Base-by-base conservation (phyloP, 2,329 filamentous ascomycete genomes). In the Hysterium pulicare region DNA sequence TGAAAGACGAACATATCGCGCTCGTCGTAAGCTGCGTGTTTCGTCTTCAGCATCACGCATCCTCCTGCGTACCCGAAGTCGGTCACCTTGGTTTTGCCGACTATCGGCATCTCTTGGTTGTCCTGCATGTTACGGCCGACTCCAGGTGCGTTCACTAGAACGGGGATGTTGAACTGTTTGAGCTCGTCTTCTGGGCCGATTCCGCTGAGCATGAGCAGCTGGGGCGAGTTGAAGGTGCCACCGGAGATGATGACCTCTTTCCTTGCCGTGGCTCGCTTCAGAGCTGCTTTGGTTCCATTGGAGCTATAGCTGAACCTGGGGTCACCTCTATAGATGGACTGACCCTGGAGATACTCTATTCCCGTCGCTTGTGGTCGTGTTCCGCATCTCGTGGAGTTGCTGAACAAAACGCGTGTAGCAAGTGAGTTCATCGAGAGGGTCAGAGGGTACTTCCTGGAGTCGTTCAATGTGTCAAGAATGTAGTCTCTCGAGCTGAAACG, bases 81-180 rank as follows among this genome's bases (percentile, higher is more conserved):
- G 5, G 33, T 34, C 10, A 49, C 41, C 13, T 28, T 28, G 8
- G 8, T 13, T 30, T 48, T 38, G 3, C 48, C 54, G 1, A 74
- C 71, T 16, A 79, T 71, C 19, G 50, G 50, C 44, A 54, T 51
- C 46, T 75, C 75, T 21, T 74, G 74, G 33, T 81, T 78, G 54
- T 84, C 81, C 32, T 80, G 70, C 5, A 85, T 67, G 61, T 83
- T 80, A 44, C 73, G 74, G 4, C 82, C 82, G 2, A 86, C 81
- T 26, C 82, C 78, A 1, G 76, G 75, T 0, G 78, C 74, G 50
- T 83, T 70, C 4, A 73, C 66, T 13, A 81, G 48, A 0, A 77
- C 62, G 2, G 70, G 55, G 48, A 84, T 83, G 10, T 69, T 62
- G 54, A 77, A 73, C 36, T 70, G 68, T 16, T 70, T 47, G n/a